These are phyloP conservation scores for Candida nitratophila DNA, from an alignment of 805 yeast genomes.

Conservation along the genomic window DNA sequence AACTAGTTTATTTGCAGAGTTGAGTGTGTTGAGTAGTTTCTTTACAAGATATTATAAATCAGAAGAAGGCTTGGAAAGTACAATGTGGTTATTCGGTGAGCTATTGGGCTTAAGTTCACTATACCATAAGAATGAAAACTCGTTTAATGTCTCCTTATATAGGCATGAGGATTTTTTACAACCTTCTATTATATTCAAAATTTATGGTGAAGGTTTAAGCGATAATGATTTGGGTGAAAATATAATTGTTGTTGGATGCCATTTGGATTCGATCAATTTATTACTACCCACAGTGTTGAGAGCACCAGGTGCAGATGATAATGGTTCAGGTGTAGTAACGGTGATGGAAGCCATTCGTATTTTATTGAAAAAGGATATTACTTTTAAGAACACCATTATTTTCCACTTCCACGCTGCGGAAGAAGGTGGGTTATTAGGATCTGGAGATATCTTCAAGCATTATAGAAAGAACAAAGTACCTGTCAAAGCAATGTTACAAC, in stretches of 20 bases:
- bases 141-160: constrained; percentile 38
- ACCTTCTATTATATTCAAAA: constrained; percentile 61
- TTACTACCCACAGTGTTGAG: constrained; percentile 57
- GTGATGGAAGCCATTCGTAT: constrained; percentile 68
- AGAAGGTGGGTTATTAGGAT: constrained; percentile 87
- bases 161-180: constrained; percentile 72
- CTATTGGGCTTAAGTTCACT: constrained; percentile 24
- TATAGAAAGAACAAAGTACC: constrained; percentile 39
- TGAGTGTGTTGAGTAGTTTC: constrained; percentile 62
- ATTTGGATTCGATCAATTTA: constrained; percentile 78
- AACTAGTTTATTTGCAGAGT: constrained; percentile 40
- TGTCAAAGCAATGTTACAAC: constrained; percentile 83
- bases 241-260: constrained; percentile 76
- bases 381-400: constrained; percentile 59
- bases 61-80: constrained; percentile 60
- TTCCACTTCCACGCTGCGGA: constrained; percentile 96
- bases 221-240: constrained; percentile 28
- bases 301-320: constrained; percentile 96
- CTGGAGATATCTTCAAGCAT: constrained; percentile 62
- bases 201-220: constrained; percentile 40
- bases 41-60: constrained; percentile 73
- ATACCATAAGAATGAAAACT: constrained; percentile 11
- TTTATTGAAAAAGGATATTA: constrained; percentile 24
- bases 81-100: constrained; percentile 57
- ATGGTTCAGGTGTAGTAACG: constrained; percentile 83